Evolutionary conservation across 768 basidiomycete species (phyloP), one percentile per base, ranked within the genome.

Genomic region (Boletus rubroflammeus): DNA sequence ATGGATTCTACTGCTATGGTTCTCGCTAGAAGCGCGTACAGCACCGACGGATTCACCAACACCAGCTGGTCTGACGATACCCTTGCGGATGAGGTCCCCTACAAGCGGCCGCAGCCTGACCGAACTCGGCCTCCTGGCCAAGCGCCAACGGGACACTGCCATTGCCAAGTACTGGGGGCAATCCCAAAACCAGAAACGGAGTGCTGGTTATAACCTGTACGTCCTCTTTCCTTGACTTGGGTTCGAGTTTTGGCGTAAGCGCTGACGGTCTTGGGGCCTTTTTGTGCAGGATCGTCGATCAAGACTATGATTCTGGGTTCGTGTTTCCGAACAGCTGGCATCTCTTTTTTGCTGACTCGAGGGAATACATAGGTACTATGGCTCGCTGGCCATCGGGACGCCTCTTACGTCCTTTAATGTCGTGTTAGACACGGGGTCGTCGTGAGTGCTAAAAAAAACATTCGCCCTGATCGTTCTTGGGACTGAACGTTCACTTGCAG

Each of bases 251-350:
- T 4, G 9, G 7, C 21, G 6, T 17, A 14, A 0, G 21, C 39
- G 23, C 54, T 65, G 23, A 63, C 35, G 8, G 5, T 14, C 2
- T 31, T 32, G 11, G 32, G 32, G 23, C n/a, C n/a, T 13, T 32
- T 32, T 11, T 31, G 17, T 31, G 14, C 58, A 90, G 87, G 47
- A 67, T 88, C 17, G 76, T 79, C 17, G 83, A 88, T 62, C 85
- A 90, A 68, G 76, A 77, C 36, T 67, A 73, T 14, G 89, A 91
- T 68, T 84, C 86, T 13, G 82, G 79, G 84, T 83, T 61, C 47
- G 76, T 62, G 26, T 2, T 49, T 54, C 9, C 8, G 26, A n/a
- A 26, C 7, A 14, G 5, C 19, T 26, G 21, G 53, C 10, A 21
- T 19, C n/a, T 14, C 14, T 11, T 6, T 6, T 40, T 35, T 47